Conservation (phyloP, 2,329 filamentous ascomycete species). For the Biscogniauxia marginata region DNA sequence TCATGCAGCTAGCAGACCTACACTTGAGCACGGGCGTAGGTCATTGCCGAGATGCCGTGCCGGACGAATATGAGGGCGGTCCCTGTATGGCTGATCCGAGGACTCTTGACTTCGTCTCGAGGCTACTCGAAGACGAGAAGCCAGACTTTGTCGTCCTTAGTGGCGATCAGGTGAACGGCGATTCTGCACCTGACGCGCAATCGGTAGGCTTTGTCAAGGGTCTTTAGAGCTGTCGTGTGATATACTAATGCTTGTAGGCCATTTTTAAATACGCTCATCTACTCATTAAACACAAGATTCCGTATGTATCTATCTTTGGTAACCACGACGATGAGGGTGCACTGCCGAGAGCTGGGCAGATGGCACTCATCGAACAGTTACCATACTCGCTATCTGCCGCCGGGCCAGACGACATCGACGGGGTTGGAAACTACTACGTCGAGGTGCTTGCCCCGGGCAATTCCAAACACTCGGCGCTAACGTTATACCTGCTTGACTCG, state of each 20-base stretch:
- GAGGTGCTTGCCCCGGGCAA: conserved; percentile 80
- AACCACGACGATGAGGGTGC: conserved; percentile 95
- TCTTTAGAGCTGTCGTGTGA: neutral
- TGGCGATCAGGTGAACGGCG: conserved; percentile 94
- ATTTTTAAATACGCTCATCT: conserved; percentile 91
- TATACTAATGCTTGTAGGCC: conserved; percentile 49
- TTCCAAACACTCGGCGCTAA: conserved; percentile 84
- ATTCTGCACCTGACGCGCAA: conserved; percentile 86
- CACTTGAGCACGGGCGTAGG: conserved; percentile 91
- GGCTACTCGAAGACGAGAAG: conserved; percentile 85
- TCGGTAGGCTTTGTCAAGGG: conserved; percentile 54
- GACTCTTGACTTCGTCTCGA: conserved; percentile 84
- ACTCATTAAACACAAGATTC: conserved; percentile 82
- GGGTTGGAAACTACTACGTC: conserved; percentile 91
- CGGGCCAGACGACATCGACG: conserved; percentile 80
- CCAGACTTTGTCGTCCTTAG: conserved; percentile 89
- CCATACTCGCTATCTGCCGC: conserved; percentile 86
- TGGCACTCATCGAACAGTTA: conserved; percentile 81
- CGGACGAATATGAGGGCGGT: conserved; percentile 67
- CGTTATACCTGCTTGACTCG: conserved; percentile 91
- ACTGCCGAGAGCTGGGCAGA: conserved; percentile 73
- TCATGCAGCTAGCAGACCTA: conserved; percentile 92
- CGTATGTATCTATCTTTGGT: conserved; percentile 91
- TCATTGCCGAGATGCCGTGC: conserved; percentile 80
- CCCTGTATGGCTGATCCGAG: conserved; percentile 89